These are phyloP conservation scores for Camelina laxa DNA, from an alignment of 345 rosid species.

Conservation along the genomic window DNA sequence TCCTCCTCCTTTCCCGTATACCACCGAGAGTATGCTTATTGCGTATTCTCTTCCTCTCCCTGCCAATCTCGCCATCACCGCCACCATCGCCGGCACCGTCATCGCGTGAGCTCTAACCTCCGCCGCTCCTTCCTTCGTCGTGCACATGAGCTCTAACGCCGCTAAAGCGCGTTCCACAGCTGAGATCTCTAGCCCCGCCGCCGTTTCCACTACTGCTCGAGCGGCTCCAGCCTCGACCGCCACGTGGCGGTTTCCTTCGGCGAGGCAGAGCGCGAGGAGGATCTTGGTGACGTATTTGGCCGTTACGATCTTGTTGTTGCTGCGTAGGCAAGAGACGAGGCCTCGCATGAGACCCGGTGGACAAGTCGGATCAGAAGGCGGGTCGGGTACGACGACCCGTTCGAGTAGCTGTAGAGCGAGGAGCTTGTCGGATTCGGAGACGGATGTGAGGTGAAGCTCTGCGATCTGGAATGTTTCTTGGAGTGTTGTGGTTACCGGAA, in stretches of 20 bases:
- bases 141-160: slow-evolving; percentile 81
- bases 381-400: slow-evolving; percentile 73
- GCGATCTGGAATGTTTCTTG: slow-evolving; percentile 73
- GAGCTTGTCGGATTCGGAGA: slow-evolving; percentile 64
- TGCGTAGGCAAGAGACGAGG: slow-evolving; percentile 57
- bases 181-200: slow-evolving; percentile 65
- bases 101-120: slow-evolving; percentile 79
- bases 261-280: slow-evolving; percentile 76
- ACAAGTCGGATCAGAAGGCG: slow-evolving; percentile 71
- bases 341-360: slow-evolving; percentile 72
- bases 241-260: slow-evolving; percentile 72
- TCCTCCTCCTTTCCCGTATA: slow-evolving; percentile 49
- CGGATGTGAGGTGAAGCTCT: slow-evolving; percentile 65
- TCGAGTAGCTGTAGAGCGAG: slow-evolving; percentile 74
- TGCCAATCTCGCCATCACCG: slow-evolving; percentile 79
- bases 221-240: slow-evolving; percentile 86
- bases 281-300: slow-evolving; percentile 75
- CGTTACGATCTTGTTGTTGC: slow-evolving; percentile 49
- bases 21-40: slow-evolving; percentile 70
- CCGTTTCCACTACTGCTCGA: slow-evolving; percentile 69
- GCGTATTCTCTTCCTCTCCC: slow-evolving; percentile 91
- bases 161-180: slow-evolving; percentile 82
- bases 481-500: slow-evolving; percentile 50
- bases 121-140: slow-evolving; percentile 75
- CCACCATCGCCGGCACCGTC: slow-evolving; percentile 91